Conservation (phyloP, 176 grass and related monocot genomes). For the Cocos nucifera region DNA sequence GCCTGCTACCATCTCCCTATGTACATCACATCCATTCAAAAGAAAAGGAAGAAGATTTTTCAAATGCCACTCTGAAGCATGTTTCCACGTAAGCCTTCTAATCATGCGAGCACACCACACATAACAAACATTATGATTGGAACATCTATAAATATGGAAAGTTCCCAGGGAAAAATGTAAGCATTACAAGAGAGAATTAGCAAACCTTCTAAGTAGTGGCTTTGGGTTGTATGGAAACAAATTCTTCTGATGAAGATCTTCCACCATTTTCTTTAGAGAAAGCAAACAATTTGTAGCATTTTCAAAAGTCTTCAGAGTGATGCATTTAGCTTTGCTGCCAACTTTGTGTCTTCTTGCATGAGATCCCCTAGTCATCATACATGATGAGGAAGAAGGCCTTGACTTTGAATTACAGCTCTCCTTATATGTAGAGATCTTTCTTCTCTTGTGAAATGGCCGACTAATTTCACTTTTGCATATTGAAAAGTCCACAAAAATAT, state of each 20-base stretch:
- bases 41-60: too few relatives aligned
- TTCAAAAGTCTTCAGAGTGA: slow-evolving; percentile 26
- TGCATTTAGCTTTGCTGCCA: slow-evolving; percentile 9
- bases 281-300: slow-evolving; percentile 69
- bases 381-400: neutral
- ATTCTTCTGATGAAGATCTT: slow-evolving; percentile 62
- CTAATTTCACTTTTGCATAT: slow-evolving; percentile 32
- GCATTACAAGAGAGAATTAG: neutral
- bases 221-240: slow-evolving; percentile 92
- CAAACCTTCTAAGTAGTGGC: slow-evolving; percentile 71
- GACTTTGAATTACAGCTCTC: slow-evolving; percentile 11
- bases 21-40: too few relatives aligned
- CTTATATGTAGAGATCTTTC: slow-evolving; percentile 37
- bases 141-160: slow-evolving; percentile 5
- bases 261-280: slow-evolving; percentile 66
- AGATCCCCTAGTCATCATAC: slow-evolving; percentile 3
- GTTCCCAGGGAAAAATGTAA: slow-evolving; percentile 9
- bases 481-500: slow-evolving; percentile 50
- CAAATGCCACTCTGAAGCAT: too few relatives aligned
- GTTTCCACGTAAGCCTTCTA: too few relatives aligned
- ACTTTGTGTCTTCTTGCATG: slow-evolving; percentile 9
- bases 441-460: slow-evolving; percentile 40
- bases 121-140: slow-evolving; percentile 1
- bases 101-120: too few relatives aligned
- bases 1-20: too few relatives aligned